phyloP scores from a whole-genome alignment of 257 asterid species.

The Forsythia suspensa region DNA sequence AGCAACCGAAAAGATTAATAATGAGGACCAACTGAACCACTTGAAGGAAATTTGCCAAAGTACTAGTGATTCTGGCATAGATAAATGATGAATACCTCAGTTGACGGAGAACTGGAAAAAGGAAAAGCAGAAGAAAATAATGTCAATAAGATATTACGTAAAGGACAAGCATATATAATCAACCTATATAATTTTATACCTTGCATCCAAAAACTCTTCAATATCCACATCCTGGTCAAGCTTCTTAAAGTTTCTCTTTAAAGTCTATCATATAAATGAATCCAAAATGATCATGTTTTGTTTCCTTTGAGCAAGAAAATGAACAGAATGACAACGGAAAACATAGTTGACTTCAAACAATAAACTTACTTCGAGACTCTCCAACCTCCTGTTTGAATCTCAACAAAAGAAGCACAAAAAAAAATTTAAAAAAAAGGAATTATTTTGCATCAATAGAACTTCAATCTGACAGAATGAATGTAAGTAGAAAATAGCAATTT shows the following conservation, averaged over 20 bases:
- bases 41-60: background rate
- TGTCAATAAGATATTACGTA: constrained; percentile 10
- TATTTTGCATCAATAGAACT: constrained; percentile 12
- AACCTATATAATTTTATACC: constrained; percentile 37
- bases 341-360: constrained; percentile 9
- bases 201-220: constrained; percentile 74
- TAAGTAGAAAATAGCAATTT: constrained; percentile 2
- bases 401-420: background rate
- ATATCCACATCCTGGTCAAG: constrained; percentile 81
- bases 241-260: constrained; percentile 83
- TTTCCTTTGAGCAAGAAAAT: constrained; percentile 6
- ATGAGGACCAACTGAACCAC: background rate
- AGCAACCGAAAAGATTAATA: constrained; percentile 17
- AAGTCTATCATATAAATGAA: constrained; percentile 40
- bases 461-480: constrained; percentile 7
- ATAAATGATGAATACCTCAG: constrained; percentile 48
- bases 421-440: background rate
- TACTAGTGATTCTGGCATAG: constrained; percentile 4
- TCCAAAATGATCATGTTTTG: constrained; percentile 22
- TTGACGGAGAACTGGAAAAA: constrained; percentile 66
- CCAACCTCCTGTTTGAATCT: constrained; percentile 73
- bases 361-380: constrained; percentile 81
- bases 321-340: constrained; percentile 5
- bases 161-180: constrained; percentile 4
- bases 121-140: background rate